Percentiles rank a stretch among this genome's conserved stretches.
phyloP scores from a whole-genome alignment of 345 rosid species.

The Dipteronia dyeriana region DNA sequence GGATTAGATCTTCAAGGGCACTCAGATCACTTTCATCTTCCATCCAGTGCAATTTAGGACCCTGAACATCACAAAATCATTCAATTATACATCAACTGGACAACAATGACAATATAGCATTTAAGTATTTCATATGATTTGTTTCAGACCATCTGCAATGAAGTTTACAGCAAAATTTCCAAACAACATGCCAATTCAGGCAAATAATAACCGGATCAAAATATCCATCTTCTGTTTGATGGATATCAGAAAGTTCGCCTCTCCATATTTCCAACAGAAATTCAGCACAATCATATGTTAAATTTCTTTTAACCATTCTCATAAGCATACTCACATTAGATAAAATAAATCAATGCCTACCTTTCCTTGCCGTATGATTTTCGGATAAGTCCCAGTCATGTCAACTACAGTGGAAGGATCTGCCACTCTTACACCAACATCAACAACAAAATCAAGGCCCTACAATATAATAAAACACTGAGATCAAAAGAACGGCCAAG shows the following conservation, averaged over 20 bases:
- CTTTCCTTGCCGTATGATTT: constrained; percentile 80
- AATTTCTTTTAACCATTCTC: neutral
- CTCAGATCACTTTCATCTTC: constrained; percentile 48
- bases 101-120: neutral
- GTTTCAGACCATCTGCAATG: neutral
- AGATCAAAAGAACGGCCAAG: constrained; percentile 1
- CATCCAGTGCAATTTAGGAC: constrained; percentile 87
- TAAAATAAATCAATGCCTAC: constrained; percentile 29
- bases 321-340: neutral
- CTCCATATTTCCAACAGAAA: neutral
- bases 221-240: neutral
- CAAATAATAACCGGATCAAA: neutral
- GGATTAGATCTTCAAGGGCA: constrained; percentile 33
- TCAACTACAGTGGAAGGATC: constrained; percentile 91
- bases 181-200: neutral
- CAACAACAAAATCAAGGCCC: constrained; percentile 96
- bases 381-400: constrained; percentile 72
- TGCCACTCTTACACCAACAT: constrained; percentile 83
- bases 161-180: neutral
- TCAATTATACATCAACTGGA: constrained; percentile 23
- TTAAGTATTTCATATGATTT: neutral
- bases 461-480: constrained; percentile 16
- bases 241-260: neutral
- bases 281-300: neutral
- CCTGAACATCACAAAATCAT: constrained; percentile 46